Evolutionary conservation across 1,284 basidiomycete genomes (phyloP), one percentile per base, ranked within the genome.

Genomic region (Cryptococcus maquisensis): DNA sequence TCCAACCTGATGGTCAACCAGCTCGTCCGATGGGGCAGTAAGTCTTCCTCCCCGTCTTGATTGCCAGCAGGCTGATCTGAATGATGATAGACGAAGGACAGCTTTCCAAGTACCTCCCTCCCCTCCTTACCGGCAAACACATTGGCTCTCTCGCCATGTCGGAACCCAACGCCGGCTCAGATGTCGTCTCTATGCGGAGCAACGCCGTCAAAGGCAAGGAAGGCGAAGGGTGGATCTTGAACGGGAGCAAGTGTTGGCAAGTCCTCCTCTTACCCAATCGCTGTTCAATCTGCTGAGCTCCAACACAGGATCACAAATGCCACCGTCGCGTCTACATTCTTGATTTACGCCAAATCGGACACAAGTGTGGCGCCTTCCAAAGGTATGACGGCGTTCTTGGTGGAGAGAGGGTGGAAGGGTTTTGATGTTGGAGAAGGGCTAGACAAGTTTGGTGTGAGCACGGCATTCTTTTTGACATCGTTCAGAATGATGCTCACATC

Each of bases 131-230:
- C 26, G 94, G 93, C 10, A 51, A 84, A 70, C 89, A 90, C 72
- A 83, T 97, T 32, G 94, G 94, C 44, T 86, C 87, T 60, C 80
- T 97, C 50, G 94, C 93, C 10, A 97, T 97, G 94, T 90, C 87
- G 64, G 93, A 97, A 77, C 82, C 88, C 1, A 90, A 87, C 16
- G 85, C 86, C 59, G 93, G 93, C 46, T 92, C 89, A 66, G 93
- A 97, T 74, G 92, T 97, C 21, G 85, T 96, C 21, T 88, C 86
- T 66, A 97, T 96, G 94, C 82, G 81, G 65, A 79, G 92, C 47
- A 84, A 81, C 51, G 92, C 91, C 16, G 84, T 86, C 57, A 28
- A 39, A 20, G 8, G 12, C 18, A 87, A 86, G 75, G 81, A 87
- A n/a, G 53, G 45, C 35, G 87, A 84, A 39, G 84, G 86, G 41